These are phyloP conservation scores for Pisolithus tinctorius DNA, from an alignment of 768 basidiomycete genomes.

Conservation along the genomic window DNA sequence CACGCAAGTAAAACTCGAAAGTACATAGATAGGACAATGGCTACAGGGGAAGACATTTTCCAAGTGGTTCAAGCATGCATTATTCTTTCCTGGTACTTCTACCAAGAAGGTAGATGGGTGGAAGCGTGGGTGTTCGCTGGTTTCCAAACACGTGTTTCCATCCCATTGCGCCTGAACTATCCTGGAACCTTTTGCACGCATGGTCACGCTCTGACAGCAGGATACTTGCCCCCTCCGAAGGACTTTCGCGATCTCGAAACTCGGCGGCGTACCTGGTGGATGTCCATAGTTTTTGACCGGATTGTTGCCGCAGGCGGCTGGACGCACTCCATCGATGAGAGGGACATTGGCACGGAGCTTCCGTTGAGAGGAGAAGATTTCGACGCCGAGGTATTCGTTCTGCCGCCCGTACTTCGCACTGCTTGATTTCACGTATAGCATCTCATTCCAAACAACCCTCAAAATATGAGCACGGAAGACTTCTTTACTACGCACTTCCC, in stretches of 20 bases:
- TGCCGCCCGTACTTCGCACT: background rate
- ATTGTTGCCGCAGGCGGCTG: constrained; percentile 78
- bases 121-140: constrained; percentile 90
- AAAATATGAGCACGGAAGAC: constrained; percentile 56
- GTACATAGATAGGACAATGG: constrained; percentile 86
- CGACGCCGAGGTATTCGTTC: constrained; percentile 53
- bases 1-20: constrained; percentile 83
- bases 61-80: constrained; percentile 83
- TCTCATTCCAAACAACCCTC: constrained; percentile 64
- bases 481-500: constrained; percentile 67
- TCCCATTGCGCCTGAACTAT: constrained; percentile 79
- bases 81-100: constrained; percentile 85
- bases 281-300: constrained; percentile 82
- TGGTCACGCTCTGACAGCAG: constrained; percentile 61
- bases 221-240: constrained; percentile 75
- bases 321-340: constrained; percentile 80
- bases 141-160: constrained; percentile 75
- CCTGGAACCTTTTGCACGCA: constrained; percentile 76
- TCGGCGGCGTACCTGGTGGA: constrained; percentile 84
- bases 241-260: constrained; percentile 71
- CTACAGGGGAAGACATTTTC: constrained; percentile 83
- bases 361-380: constrained; percentile 73
- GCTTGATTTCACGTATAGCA: constrained; percentile 34
- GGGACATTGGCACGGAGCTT: constrained; percentile 78
- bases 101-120: constrained; percentile 84